These are phyloP conservation scores for Dalechampia spathulata DNA, from an alignment of 441 rosid species.

Conservation along the genomic window DNA sequence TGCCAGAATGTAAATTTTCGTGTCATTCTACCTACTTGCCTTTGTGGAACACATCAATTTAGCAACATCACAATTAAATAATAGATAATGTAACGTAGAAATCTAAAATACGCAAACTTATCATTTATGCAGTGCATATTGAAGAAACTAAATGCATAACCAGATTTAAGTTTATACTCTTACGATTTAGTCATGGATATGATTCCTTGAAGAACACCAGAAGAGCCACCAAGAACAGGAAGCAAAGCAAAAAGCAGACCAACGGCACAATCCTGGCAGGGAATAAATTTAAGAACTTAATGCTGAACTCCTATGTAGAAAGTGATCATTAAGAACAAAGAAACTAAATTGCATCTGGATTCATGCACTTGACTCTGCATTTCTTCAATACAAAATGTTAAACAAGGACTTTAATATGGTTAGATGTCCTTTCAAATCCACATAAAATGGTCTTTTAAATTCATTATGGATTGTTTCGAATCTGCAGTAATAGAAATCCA, in stretches of 20 bases:
- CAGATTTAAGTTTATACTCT: constrained; percentile 20
- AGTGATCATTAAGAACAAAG: constrained; percentile 10
- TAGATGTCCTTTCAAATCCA: no score
- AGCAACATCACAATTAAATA: background rate
- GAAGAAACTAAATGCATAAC: background rate
- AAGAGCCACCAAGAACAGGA: constrained; percentile 90
- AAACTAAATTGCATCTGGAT: no score
- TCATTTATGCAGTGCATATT: background rate
- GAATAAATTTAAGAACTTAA: constrained; percentile 25
- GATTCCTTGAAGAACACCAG: constrained; percentile 90
- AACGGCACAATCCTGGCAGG: constrained; percentile 86
- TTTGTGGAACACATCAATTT: background rate
- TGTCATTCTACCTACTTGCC: background rate
- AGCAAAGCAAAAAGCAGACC: constrained; percentile 97
- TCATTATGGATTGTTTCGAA: no score
- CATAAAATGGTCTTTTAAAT: no score
- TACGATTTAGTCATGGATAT: constrained; percentile 91
- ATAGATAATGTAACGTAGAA: background rate
- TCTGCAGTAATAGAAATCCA: no score
- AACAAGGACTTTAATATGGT: no score
- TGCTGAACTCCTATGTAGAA: background rate
- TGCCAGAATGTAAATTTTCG: background rate
- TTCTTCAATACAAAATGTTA: no score
- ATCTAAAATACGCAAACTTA: background rate
- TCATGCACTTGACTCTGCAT: no score